These are phyloP conservation scores for Castanea mollissima DNA, from an alignment of 306 rosid species.

Conservation along the genomic window DNA sequence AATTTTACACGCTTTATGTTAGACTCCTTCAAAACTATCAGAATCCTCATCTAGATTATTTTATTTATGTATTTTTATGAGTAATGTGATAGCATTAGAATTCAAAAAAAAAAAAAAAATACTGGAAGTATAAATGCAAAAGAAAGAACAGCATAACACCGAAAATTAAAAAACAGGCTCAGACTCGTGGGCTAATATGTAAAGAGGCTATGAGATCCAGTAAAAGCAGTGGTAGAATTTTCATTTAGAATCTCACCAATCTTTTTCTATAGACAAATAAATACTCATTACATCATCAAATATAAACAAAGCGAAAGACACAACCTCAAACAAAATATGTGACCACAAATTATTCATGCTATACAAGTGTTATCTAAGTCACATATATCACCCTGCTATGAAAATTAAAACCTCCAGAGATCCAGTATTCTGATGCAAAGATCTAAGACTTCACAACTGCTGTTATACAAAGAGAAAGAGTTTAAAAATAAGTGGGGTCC, in stretches of 20 bases:
- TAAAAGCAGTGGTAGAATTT: not conserved
- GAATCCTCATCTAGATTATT: not conserved
- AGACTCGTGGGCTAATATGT: too few relatives aligned
- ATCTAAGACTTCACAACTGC: slow-evolving; percentile 20
- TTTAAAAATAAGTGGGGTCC: slow-evolving; percentile 19
- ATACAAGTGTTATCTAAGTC: not conserved
- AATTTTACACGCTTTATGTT: not conserved
- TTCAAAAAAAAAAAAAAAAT: too few relatives aligned
- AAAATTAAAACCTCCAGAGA: slow-evolving; percentile 11
- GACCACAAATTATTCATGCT: slow-evolving; percentile 1
- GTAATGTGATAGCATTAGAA: too few relatives aligned
- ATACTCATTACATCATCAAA: not conserved
- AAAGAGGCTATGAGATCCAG: too few relatives aligned
- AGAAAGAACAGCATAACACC: too few relatives aligned
- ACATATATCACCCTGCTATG: slow-evolving; percentile 24
- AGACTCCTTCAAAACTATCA: not conserved
- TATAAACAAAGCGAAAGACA: not conserved
- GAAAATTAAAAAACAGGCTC: too few relatives aligned
- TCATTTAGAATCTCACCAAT: slow-evolving; percentile 8
- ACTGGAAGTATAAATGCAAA: too few relatives aligned
- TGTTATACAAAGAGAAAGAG: slow-evolving; percentile 30
- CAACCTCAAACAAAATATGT: slow-evolving; percentile 5
- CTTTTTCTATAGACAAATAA: slow-evolving; percentile 13
- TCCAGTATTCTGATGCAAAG: slow-evolving; percentile 25
- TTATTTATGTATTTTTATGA: too few relatives aligned